Conservation (phyloP, 169 alveolate species). For the Plasmodium cynomolgi region DNA sequence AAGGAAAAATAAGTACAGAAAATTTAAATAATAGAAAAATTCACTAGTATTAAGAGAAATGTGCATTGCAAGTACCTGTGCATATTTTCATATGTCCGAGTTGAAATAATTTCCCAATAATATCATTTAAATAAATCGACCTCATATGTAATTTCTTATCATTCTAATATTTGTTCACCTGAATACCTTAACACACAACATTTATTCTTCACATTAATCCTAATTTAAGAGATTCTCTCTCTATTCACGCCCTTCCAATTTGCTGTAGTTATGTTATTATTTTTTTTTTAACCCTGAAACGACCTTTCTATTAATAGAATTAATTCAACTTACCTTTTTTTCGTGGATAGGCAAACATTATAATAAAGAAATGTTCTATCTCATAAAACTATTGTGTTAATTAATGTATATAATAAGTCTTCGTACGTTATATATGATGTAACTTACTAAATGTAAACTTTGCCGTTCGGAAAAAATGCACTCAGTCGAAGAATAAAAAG, state of each 20-base stretch:
- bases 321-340: background rate
- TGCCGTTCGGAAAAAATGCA: background rate
- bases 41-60: background rate
- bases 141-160: background rate
- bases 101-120: background rate
- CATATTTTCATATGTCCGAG: background rate
- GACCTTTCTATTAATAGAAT: background rate
- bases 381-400: background rate
- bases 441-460: background rate
- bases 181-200: too few species aligned
- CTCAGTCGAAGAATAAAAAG: background rate
- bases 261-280: background rate
- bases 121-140: background rate
- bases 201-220: background rate
- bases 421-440: background rate
- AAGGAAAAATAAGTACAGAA: background rate
- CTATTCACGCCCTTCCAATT: background rate
- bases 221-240: background rate
- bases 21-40: background rate
- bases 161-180: background rate
- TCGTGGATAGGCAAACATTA: background rate
- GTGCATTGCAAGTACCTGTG: background rate
- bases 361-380: background rate
- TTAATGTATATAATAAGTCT: background rate
- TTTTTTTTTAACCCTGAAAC: background rate